These are phyloP conservation scores for Cladosporium austrohemisphaericum DNA, from an alignment of 2,329 filamentous ascomycete genomes.

Conservation along the genomic window DNA sequence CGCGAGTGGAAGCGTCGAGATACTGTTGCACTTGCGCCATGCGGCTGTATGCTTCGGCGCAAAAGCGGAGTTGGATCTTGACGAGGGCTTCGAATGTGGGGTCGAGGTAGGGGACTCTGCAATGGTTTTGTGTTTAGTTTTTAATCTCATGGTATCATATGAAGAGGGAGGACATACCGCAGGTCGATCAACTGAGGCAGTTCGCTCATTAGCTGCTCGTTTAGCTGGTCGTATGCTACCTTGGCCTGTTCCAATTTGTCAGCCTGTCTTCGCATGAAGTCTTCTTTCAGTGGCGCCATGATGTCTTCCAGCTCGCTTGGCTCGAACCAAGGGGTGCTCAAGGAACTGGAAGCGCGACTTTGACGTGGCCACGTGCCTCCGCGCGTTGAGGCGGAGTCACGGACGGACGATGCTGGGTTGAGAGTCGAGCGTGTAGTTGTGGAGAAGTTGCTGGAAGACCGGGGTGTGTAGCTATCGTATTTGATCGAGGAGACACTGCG, in stretches of 20 bases:
- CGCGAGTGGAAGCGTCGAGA: slow-evolving; percentile 87
- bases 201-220: slow-evolving; percentile 91
- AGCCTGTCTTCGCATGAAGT: slow-evolving; percentile 30
- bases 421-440: background rate
- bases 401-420: background rate
- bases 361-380: slow-evolving; percentile 13
- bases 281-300: slow-evolving; percentile 28
- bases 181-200: slow-evolving; percentile 94
- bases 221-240: slow-evolving; percentile 90
- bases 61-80: slow-evolving; percentile 97
- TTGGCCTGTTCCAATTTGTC: slow-evolving; percentile 54
- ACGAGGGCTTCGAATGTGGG: slow-evolving; percentile 96
- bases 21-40: slow-evolving; percentile 98
- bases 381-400: slow-evolving; percentile 16
- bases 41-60: slow-evolving; percentile 91
- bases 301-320: slow-evolving; percentile 33
- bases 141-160: background rate
- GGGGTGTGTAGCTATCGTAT: background rate
- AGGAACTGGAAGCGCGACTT: background rate
- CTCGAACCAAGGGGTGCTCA: slow-evolving; percentile 28
- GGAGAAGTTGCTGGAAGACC: slow-evolving; percentile 6
- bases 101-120: slow-evolving; percentile 82
- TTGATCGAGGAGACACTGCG: background rate
- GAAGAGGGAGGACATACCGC: slow-evolving; percentile 42
- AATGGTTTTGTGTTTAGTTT: background rate